Evolutionary conservation across 1,139 yeast genomes (phyloP), one percentile per base, ranked within the genome.

Genomic region (Diutina catenulata): DNA sequence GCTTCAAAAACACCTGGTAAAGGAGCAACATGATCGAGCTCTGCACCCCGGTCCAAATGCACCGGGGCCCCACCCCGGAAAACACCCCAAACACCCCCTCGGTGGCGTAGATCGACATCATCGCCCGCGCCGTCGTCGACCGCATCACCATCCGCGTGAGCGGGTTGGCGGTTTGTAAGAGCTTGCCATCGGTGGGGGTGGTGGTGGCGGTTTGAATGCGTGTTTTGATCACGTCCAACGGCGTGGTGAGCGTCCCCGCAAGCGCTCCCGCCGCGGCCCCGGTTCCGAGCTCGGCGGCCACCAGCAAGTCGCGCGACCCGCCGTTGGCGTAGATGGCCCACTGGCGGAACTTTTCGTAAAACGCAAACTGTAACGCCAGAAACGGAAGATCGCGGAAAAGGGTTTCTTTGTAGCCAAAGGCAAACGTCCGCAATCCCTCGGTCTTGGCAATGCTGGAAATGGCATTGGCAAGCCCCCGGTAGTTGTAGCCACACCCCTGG

Each of bases 261-360:
- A 88, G 62, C 1, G 96, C 97, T 46, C 99, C 99, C 1, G 98
- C 98, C 0, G 86, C 76, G 0, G 96, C 97, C 41, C 98, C 98
- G 0, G 96, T 86, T 13, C 71, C 48, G 27, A 91, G 61, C 57
- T 91, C 98, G 23, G 70, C 57, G 3, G 62, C 42, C 4, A 80
- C 62, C 0, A 87, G 74, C 40, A 81, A 57, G 35, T 73, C 76
- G 16, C 60, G 59, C 3, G 49, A 38, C 9, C 65, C 49, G n/a
- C 46, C 43, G 42, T 64, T 51, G 43, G 60, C 64, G 13, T 51
- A 45, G 38, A 74, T 78, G 1, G 88, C 87, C 49, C 64, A 57
- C 44, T 70, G 68, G 50, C 94, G 68, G 52, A 88, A 83, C 51
- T 77, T 72, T 56, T 91, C 98, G 57, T 91, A 91, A 50, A 91